Base-by-base conservation (phyloP, 2,329 filamentous ascomycete species). In the Paecilomyces sp. region DNA sequence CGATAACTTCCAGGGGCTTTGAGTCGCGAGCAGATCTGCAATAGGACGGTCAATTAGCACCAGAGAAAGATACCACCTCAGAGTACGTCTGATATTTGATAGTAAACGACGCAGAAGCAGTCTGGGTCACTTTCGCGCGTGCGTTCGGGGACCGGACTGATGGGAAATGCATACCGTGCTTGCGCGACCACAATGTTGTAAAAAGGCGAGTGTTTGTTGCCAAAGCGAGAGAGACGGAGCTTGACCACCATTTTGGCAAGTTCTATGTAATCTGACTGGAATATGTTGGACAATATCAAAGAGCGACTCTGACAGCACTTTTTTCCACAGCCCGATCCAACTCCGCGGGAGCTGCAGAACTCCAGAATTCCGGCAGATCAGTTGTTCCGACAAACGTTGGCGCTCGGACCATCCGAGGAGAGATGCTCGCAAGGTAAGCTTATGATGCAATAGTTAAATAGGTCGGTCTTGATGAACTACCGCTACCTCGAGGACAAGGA, bases 121-220 rank as follows among this genome's bases (percentile, higher is more conserved):
- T 9, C 15, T 18, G 18, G n/a, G n/a, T 47, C n/a, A 47, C 41
- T 47, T 47, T 15, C 5, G n/a, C 41, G n/a, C 41, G 41, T 47
- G 41, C 41, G 18, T 53, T 13, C 11, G 51, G n/a, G 8, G 51
- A 28, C 50, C 50, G 7, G 51, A 53, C 12, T 22, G 6, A 25
- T 12, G 6, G n/a, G 22, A 60, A 66, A 50, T 22, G 28, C 81
- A 65, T 84, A 95, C 90, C 92, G 88, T 54, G 92, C 92, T 71
- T 97, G 93, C 15, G 92, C 85, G 65, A 99, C 90, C 66, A 97
- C 91, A 64, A 99, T 97, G 80, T 99, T 99, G 83, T 96, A 99
- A 69, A 97, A 89, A 2, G 94, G 93, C n/a, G 85, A 75, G 74
- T 96, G 92, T 65, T 85, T 86, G 75, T 89, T 91, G 73, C 92